Evolutionary conservation across 116 monocot species (phyloP), one percentile per base, ranked within the genome.

Genomic region (Iris pallida): DNA sequence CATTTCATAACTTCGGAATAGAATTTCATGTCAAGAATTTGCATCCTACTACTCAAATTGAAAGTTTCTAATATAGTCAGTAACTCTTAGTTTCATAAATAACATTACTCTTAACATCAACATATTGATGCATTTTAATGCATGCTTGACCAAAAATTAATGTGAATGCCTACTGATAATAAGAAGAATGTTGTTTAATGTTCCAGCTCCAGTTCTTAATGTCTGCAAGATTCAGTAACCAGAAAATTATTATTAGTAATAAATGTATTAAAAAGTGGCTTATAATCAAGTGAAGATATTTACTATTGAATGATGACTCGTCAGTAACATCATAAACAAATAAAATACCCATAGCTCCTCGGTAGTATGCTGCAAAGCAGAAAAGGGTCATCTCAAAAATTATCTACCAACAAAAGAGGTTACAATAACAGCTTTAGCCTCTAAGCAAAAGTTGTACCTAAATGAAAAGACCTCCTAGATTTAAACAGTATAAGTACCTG

Each of bases 191-290:
- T 19, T 93, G 93, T 62, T 93, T 89, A 74, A 93, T 93, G 54
- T 93, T 93, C 73, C 89, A 47, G 42, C 89, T 93, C 93, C 93
- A 93, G 72, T 93, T 93, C 69, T 89, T 84, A 62, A 93, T 93
- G 76, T 93, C 93, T 93, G 76, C 40, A 65, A 59, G 45, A 67
- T n/a, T 46, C 48, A 42, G 2, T 44, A 47, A 4, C 44, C 16
- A 75, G 53, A 67, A 44, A 67, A 44, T n/a, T 47, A 49, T 45
- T 61, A 52, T 16, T 58, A 47, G 10, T 13, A 40, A 17, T 45
- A 52, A 6, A 30, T 30, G 30, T 30, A 30, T 3, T 30, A 30
- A 30, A 30, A 30, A 30, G 30, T 30, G 30, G 30, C 19, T 52
- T 4, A 61, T 52, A 30, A 56, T 13, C 5, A 42, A 41, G 55